phyloP scores from a whole-genome alignment of 495 filamentous ascomycete species.

The Hapsidospora chrysogenum region DNA sequence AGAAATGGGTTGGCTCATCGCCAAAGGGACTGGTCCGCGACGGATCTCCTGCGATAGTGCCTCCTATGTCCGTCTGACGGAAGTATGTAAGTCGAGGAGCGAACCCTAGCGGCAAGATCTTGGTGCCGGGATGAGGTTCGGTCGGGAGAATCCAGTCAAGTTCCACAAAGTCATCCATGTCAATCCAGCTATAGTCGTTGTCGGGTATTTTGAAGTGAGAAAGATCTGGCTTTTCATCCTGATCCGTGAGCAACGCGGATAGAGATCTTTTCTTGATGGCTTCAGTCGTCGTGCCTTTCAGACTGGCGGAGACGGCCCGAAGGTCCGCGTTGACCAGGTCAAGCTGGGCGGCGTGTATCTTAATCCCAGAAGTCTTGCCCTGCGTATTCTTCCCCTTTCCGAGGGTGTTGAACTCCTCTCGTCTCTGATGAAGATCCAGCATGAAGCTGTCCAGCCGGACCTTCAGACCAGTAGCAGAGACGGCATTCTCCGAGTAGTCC shows the following conservation, averaged over 20 bases:
- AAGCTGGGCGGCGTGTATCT: slow-evolving; percentile 82
- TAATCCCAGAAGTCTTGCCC: slow-evolving; percentile 68
- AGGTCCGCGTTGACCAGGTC: slow-evolving; percentile 89
- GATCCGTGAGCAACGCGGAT: slow-evolving; percentile 27
- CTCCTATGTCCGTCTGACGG: slow-evolving; percentile 83
- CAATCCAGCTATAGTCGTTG: slow-evolving; percentile 86
- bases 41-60: slow-evolving; percentile 47
- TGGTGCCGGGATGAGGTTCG: slow-evolving; percentile 79
- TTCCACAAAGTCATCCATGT: slow-evolving; percentile 99
- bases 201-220: slow-evolving; percentile 90
- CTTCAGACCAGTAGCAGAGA: slow-evolving; percentile 87
- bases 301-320: slow-evolving; percentile 81
- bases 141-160: slow-evolving; percentile 89
- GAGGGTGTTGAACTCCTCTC: slow-evolving; percentile 74
- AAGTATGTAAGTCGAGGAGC: slow-evolving; percentile 94
- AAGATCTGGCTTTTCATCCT: slow-evolving; percentile 43
- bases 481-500: slow-evolving; percentile 60
- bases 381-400: slow-evolving; percentile 55
- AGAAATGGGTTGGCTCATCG: slow-evolving; percentile 79
- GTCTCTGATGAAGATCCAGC: slow-evolving; percentile 86
- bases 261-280: slow-evolving; percentile 50
- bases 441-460: slow-evolving; percentile 88
- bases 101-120: slow-evolving; percentile 81
- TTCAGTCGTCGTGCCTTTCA: slow-evolving; percentile 57
- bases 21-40: slow-evolving; percentile 74